A percentile compares a stretch with the other conserved stretches of the same genome.
phyloP scores from a whole-genome alignment of 306 rosid species.

The Carpinus fangiana region DNA sequence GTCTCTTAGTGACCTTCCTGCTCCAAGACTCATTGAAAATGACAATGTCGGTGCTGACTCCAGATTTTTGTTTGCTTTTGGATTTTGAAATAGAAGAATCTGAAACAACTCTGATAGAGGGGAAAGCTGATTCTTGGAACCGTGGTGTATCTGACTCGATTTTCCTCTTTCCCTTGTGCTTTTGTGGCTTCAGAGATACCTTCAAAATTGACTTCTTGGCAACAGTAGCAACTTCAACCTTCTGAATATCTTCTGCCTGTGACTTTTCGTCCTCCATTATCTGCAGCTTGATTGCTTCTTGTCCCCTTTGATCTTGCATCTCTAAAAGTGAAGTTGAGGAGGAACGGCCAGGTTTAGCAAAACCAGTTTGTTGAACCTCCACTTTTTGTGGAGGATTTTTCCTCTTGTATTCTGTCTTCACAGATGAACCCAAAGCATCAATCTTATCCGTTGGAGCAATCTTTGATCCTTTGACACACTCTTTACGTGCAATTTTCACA shows the following conservation, averaged over 20 bases:
- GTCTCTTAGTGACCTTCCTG: constrained; percentile 22
- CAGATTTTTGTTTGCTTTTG: constrained; percentile 42
- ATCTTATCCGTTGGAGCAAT: constrained; percentile 36
- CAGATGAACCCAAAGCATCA: constrained; percentile 32
- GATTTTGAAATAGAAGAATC: constrained; percentile 20
- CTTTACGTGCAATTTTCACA: constrained; percentile 32
- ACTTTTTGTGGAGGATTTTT: constrained; percentile 30
- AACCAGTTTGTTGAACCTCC: constrained; percentile 20
- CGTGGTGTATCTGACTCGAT: constrained; percentile 20
- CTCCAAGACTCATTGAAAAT: constrained; percentile 26
- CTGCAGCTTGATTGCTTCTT: constrained; percentile 20
- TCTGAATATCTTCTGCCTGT: constrained; percentile 9
- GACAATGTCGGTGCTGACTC: constrained; percentile 24
- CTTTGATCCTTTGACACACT: constrained; percentile 33
- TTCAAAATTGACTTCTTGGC: constrained; percentile 18
- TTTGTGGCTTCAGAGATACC: constrained; percentile 14
- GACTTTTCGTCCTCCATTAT: constrained; percentile 30
- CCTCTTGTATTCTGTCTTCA: constrained; percentile 5
- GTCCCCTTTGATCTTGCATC: constrained; percentile 27
- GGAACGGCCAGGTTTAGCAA: constrained; percentile 19
- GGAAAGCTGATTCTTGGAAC: constrained; percentile 22
- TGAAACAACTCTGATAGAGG: constrained; percentile 25
- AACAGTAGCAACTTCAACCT: constrained; percentile 15
- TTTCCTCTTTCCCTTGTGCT: constrained; percentile 35
- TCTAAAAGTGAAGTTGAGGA: constrained; percentile 28